Conservation (phyloP, 2,329 filamentous ascomycete species). For the Blastomyces gilchristii region DNA sequence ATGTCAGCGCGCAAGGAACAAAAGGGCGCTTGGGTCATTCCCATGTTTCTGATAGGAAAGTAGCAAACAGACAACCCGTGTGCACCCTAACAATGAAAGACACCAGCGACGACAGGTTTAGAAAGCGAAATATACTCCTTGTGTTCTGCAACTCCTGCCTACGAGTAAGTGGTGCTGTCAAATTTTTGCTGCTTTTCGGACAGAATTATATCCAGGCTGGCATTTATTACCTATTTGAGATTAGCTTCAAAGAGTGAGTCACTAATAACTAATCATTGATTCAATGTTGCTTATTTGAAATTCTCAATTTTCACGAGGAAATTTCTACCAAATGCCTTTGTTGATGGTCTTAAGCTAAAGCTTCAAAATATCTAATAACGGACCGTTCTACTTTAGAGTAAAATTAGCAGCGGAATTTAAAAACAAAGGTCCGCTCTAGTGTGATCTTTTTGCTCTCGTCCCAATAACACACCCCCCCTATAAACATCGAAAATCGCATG, state of each 20-base stretch:
- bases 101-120: not conserved
- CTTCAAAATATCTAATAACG: not conserved
- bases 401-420: not conserved
- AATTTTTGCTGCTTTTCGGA: not conserved
- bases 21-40: not conserved
- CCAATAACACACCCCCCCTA: not conserved
- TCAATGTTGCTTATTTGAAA: no score
- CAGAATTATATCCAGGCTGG: no score
- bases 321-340: not conserved
- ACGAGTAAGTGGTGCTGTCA: not conserved
- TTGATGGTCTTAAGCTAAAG: not conserved
- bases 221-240: no score
- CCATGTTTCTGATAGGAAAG: not conserved
- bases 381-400: not conserved
- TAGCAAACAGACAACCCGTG: not conserved
- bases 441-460: no score
- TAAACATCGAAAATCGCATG: not conserved
- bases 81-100: not conserved
- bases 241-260: no score
- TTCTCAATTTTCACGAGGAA: no score
- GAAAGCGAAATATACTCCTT: not conserved
- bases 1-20: not conserved
- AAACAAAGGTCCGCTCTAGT: not conserved
- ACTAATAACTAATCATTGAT: no score
- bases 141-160: not conserved